Evolutionary conservation across 2,329 filamentous ascomycete species (phyloP).

Genomic region (Sporothrix luriei): DNA sequence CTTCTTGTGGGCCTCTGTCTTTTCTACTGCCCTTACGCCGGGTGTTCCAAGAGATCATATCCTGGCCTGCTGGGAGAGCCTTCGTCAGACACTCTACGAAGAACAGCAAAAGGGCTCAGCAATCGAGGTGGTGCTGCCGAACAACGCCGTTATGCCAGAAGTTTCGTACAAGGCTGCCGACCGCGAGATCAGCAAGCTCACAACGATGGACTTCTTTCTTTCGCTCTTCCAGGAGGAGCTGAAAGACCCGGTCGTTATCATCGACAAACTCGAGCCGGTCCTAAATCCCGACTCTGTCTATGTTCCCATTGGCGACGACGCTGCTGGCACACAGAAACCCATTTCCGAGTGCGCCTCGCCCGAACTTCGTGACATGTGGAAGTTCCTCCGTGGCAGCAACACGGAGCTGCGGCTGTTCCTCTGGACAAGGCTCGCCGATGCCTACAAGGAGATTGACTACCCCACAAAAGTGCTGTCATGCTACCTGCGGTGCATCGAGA

Average conservation of each 20-base stretch:
- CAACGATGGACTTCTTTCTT: conserved; percentile 94
- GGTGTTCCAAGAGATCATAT: conserved; percentile 60
- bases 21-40: conserved; percentile 56
- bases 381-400: conserved; percentile 79
- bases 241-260: conserved; percentile 78
- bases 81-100: conserved; percentile 55
- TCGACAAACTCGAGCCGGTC: conserved; percentile 90
- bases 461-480: conserved; percentile 87
- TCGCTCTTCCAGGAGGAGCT: conserved; percentile 83
- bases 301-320: conserved; percentile 37
- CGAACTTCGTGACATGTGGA: conserved; percentile 74
- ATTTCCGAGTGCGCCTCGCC: conserved; percentile 58
- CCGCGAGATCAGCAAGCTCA: conserved; percentile 86
- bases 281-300: conserved; percentile 70
- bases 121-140: conserved; percentile 65
- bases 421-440: conserved; percentile 88
- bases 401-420: conserved; percentile 82
- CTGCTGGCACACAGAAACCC: conserved; percentile 39
- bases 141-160: conserved; percentile 86
- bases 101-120: conserved; percentile 42
- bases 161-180: conserved; percentile 83
- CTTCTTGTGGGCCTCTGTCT: conserved; percentile 61
- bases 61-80: conserved; percentile 60
- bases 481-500: conserved; percentile 80
- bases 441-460: conserved; percentile 83